Evolutionary conservation across 345 rosid species (phyloP).

Genomic region (Dovyalis caffra): DNA sequence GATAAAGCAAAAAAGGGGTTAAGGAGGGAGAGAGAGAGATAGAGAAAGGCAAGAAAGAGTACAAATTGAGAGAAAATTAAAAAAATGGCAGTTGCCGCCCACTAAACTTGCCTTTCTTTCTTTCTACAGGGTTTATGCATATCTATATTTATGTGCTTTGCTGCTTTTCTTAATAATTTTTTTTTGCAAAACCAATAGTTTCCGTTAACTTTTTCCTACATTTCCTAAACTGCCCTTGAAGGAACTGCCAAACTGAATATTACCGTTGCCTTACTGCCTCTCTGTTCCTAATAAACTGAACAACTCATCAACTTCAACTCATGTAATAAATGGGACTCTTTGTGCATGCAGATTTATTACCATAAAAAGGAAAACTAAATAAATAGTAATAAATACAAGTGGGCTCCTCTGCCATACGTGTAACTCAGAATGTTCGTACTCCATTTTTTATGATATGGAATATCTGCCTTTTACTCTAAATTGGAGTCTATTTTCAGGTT

Average conservation of each 20-base stretch:
- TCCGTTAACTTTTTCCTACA: conserved; percentile 31
- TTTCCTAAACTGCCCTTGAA: conserved; percentile 44
- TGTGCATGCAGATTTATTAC: background rate
- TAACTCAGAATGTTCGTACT: background rate
- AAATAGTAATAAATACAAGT: background rate
- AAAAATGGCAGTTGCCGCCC: conserved; percentile 32
- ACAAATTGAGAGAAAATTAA: background rate
- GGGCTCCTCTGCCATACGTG: background rate
- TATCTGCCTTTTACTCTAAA: no score
- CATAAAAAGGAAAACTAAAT: no score
- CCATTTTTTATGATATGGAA: background rate
- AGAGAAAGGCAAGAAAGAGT: background rate
- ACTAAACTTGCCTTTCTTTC: conserved; percentile 12
- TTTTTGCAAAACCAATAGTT: conserved; percentile 16
- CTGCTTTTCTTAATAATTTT: background rate
- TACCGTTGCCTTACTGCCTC: conserved; percentile 44
- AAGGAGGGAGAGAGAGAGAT: background rate
- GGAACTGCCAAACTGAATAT: conserved; percentile 40
- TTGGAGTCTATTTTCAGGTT: background rate
- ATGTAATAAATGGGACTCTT: background rate
- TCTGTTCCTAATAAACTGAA: conserved; percentile 12
- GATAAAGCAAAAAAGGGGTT: conserved; percentile 5
- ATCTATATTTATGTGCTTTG: conserved; percentile 6
- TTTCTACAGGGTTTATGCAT: background rate
- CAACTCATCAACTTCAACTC: conserved; percentile 5